Evolutionary conservation across 345 rosid species (phyloP), one percentile per base, ranked within the genome.

Genomic region (Conringia planisiliqua): DNA sequence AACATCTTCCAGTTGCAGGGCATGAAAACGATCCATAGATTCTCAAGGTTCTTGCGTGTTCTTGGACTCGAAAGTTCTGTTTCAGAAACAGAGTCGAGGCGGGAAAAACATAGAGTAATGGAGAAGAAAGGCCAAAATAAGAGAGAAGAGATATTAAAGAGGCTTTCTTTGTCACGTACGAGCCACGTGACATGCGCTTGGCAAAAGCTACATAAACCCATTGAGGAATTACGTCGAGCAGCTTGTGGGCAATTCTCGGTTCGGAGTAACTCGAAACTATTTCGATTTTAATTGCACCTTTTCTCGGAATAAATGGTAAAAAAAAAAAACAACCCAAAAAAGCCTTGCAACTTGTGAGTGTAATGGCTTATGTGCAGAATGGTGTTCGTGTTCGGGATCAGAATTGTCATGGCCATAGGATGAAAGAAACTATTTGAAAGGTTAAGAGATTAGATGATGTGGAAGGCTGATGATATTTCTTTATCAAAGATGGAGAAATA

Each of bases 191-290:
- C 4, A 63, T 1, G 42, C 30, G 39, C 5, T 20, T 48, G 44
- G 60, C 14, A 11, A 39, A 39, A 39, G 11, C 14, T 39, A 39
- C 5, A 11, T 3, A 10, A 11, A 39, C 5, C 33, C 44, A 4
- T 35, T 36, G 47, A 36, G 36, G 47, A 67, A 67, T 51, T 67
- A 1, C 4, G 36, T 67, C 71, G 61, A 67, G 2, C 71, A 67
- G 3, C 36, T 67, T 67, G 71, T 52, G 61, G 10, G 71, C 50
- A 7, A 38, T 51, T 2, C 48, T 14, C 1, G 7, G 35, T 30
- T 0, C 7, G 7, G 33, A 30, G 36, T 20, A 22, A 7, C 7
- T n/a, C 10, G 4, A 6, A 5, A 1, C 10, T 1, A 1, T 1
- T 0, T 29, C 16, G 39, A 6, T 64, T 5, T 30, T 29, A n/a